These are phyloP conservation scores for Alnus rubra DNA, from an alignment of 306 rosid genomes.

Conservation along the genomic window DNA sequence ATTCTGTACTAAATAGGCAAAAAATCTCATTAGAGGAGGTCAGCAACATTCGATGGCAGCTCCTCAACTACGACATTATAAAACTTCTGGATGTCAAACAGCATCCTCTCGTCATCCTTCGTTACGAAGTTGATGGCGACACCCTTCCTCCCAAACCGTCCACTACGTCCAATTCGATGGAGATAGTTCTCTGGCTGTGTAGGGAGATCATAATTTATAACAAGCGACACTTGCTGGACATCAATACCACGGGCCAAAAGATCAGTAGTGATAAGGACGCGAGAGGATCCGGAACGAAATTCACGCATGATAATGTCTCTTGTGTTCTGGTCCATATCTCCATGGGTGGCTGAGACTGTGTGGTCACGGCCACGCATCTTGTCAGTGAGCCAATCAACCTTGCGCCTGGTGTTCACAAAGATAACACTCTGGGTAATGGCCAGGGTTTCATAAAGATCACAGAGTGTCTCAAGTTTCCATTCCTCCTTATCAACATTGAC, in stretches of 20 bases:
- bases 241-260: conserved; percentile 87
- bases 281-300: conserved; percentile 80
- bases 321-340: conserved; percentile 91
- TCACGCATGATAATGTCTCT: conserved; percentile 89
- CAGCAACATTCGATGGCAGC: conserved; percentile 81
- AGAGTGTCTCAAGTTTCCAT: conserved; percentile 78
- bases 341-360: conserved; percentile 83
- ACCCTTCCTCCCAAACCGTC: conserved; percentile 84
- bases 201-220: conserved; percentile 76
- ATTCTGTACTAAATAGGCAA: conserved; percentile 38
- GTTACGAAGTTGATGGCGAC: conserved; percentile 81
- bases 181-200: conserved; percentile 91
- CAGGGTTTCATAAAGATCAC: conserved; percentile 73
- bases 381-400: conserved; percentile 89
- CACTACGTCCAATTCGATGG: conserved; percentile 86
- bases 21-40: conserved; percentile 65
- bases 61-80: conserved; percentile 73
- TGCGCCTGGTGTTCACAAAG: conserved; percentile 80
- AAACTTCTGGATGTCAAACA: conserved; percentile 76
- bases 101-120: conserved; percentile 63
- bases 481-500: conserved; percentile 78
- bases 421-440: conserved; percentile 88
- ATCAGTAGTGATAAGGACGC: conserved; percentile 76
- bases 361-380: conserved; percentile 86
- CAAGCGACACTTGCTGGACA: conserved; percentile 83